Base-by-base conservation (phyloP, 371 early-diverging fungal genomes). In the Mucor plumbeus region DNA sequence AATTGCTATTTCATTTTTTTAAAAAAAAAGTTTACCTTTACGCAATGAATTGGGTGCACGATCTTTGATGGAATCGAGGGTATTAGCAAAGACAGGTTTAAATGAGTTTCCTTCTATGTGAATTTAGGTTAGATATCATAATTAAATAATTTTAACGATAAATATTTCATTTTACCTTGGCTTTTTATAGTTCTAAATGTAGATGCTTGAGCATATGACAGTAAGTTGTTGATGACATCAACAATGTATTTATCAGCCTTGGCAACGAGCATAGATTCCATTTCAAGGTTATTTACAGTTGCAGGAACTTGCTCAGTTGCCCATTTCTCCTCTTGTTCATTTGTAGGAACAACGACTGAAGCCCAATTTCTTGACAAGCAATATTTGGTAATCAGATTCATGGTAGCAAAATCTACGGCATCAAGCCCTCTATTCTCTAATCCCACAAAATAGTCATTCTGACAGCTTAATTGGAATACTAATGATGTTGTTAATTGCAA, bases 181-280 rank as follows among this genome's bases (percentile, higher is more conserved):
- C 19, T 21, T 21, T 53, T 53, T 19, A 53, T 31, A 11, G 69
- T 1, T 70, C 74, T 67, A 56, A 77, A 70, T 58, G 65, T 87
- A 75, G 67, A 83, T 70, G 57, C 43, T 8, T 44, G 47, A 21
- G 73, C 73, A 62, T 87, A 87, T 0, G 84, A 80, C 58, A 87
- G 54, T 19, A 87, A 63, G 59, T 82, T 66, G 15, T 70, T 73
- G 34, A 40, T 59, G 59, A 73, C 66, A 17, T 63, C 41, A n/a
- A 19, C 54, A 62, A 73, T 62, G 40, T 59, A 50, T 26, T 66
- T 58, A 8, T 73, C 69, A 0, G 63, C 70, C 47, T 63, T 63
- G 8, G 55, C 39, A 19, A 36, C 53, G 7, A 70, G 33, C 3
- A 50, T 39, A 40, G 53, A 59, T 38, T 9, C 13, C 39, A 17